Evolutionary conservation across 2,329 filamentous ascomycete species (phyloP), one percentile per base, ranked within the genome.

Genomic region (Ophiocordyceps camponoti-saundersi): DNA sequence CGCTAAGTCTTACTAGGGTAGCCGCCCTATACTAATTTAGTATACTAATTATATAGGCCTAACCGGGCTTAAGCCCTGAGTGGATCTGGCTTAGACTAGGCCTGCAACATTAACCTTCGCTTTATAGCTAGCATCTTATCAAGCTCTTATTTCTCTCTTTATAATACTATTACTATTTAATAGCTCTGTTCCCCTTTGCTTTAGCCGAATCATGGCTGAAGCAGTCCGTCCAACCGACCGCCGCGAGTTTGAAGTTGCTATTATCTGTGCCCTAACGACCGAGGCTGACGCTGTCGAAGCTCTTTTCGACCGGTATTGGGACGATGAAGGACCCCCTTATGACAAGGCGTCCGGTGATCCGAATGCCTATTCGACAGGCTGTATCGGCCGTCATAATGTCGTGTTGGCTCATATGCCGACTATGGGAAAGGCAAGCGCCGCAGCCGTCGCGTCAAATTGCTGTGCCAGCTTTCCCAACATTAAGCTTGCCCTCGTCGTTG

Each of bases 401-500:
- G 56, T 61, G 29, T 49, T 61, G 3, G 49, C 53, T 44, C 51
- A 55, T 15, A 49, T 59, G 29, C 49, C 50, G 6, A 34, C 41
- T 5, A 60, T 59, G 49, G 61, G 61, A 22, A 62, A 57, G 45
- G 49, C 32, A 26, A 58, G 47, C 36, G 57, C 61, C 0, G 58
- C 61, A 2, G 50, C 48, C 22, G 52, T 53, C 0, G 54, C 61
- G 1, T 49, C 55, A 0, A 56, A 52, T 26, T 47, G 65, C 6
- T 53, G 56, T 0, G 53, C 53, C 3, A 67, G 61, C 44, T 69
- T 62, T 45, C 47, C 46, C 0, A 48, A 50, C 8, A 44, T 69
- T 12, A 55, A 52, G 36, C 50, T 66, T 1, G 61, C 52, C 2
- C 45, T 69, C 1, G 40, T 68, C 1, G 63, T 64, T 4, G 66